Conservation (phyloP, 495 filamentous ascomycete genomes). For the Melanomma pulvis-pyrius region DNA sequence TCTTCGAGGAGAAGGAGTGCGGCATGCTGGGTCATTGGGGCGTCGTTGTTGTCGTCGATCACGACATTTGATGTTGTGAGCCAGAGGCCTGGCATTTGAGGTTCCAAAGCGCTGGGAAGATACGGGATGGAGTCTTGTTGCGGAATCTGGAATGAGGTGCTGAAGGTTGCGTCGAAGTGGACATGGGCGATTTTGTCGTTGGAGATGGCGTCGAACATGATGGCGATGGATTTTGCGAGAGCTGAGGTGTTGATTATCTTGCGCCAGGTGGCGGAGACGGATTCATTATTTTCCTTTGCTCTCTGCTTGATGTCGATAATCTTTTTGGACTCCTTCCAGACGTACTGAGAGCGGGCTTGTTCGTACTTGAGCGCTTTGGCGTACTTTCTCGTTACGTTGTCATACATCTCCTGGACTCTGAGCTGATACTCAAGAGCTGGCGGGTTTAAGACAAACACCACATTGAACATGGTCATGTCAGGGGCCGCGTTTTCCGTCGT, state of each 20-base stretch:
- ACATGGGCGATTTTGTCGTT: conserved; percentile 79
- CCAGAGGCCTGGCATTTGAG: conserved; percentile 73
- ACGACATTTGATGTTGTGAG: conserved; percentile 82
- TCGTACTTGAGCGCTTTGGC: conserved; percentile 88
- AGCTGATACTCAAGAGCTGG: conserved; percentile 74
- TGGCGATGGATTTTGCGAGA: conserved; percentile 80
- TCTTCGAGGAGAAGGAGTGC: conserved; percentile 84
- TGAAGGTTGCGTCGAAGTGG: conserved; percentile 59
- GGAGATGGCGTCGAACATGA: conserved; percentile 78
- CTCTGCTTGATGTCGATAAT: conserved; percentile 79
- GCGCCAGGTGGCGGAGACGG: conserved; percentile 62
- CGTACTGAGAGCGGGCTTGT: conserved; percentile 82
- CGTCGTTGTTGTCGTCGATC: conserved; percentile 64
- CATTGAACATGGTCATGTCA: conserved; percentile 93
- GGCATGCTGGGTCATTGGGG: conserved; percentile 79
- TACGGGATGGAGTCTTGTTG: conserved; percentile 73
- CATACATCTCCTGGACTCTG: conserved; percentile 76
- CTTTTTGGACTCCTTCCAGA: conserved; percentile 80
- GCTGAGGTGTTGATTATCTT: conserved; percentile 74
- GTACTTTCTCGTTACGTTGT: conserved; percentile 85
- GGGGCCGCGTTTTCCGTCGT: conserved; percentile 49
- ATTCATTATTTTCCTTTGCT: conserved; percentile 62
- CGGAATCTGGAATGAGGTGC: conserved; percentile 85
- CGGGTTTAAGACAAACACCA: conserved; percentile 87
- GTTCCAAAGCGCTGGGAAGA: conserved; percentile 67